Conservation (phyloP, 306 rosid species). For the Medicago arabica region DNA sequence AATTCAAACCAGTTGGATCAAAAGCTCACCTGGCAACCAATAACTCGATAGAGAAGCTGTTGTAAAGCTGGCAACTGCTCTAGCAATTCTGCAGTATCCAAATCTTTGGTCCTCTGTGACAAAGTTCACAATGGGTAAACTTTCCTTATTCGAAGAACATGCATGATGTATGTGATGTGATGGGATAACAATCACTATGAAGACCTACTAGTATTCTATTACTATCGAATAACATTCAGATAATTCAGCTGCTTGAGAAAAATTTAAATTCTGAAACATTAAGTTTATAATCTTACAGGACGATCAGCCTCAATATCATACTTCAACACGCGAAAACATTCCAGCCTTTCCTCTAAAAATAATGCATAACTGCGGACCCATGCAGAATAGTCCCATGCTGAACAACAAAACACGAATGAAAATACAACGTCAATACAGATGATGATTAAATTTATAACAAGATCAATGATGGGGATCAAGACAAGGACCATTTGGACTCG, state of each 20-base stretch:
- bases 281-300: constrained; percentile 61
- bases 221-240: not conserved
- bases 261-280: not conserved
- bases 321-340: constrained; percentile 94
- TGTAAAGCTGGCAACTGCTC: constrained; percentile 96
- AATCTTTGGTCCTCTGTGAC: constrained; percentile 94
- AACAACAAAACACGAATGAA: constrained; percentile 44
- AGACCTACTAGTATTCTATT: not conserved
- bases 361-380: constrained; percentile 98
- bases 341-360: constrained; percentile 98
- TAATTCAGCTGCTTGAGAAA: constrained; percentile 24
- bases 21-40: constrained; percentile 82
- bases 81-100: constrained; percentile 86
- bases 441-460: not conserved
- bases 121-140: constrained; percentile 43
- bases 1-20: constrained; percentile 19
- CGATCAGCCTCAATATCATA: constrained; percentile 92
- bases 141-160: constrained; percentile 20
- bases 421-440: constrained; percentile 19
- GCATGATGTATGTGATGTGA: not conserved
- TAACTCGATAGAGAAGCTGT: constrained; percentile 88
- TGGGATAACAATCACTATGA: constrained; percentile 2
- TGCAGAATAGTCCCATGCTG: constrained; percentile 97
- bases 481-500: constrained; percentile 88
- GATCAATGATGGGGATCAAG: constrained; percentile 33